Conservation (phyloP, 345 rosid species). For the Salix exigua region DNA sequence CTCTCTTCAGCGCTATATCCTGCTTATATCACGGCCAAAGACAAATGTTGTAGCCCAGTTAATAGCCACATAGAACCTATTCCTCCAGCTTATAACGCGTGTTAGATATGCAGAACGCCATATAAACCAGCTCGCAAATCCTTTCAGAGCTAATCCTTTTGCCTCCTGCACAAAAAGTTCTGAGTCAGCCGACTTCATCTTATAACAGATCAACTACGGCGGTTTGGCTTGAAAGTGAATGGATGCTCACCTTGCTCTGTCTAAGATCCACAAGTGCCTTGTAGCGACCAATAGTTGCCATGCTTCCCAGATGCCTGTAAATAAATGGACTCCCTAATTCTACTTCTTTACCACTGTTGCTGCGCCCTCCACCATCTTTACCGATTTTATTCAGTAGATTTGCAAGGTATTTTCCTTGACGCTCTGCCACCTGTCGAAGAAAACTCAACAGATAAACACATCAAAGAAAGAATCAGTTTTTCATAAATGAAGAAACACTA, state of each 20-base stretch:
- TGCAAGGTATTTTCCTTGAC: constrained; percentile 85
- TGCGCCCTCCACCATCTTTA: constrained; percentile 73
- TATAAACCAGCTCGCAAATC: constrained; percentile 79
- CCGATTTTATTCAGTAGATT: constrained; percentile 53
- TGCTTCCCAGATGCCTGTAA: constrained; percentile 91
- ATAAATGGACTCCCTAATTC: constrained; percentile 70
- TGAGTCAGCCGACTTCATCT: constrained; percentile 1
- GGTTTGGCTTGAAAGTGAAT: background rate
- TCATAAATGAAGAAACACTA: background rate
- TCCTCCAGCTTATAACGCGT: constrained; percentile 93
- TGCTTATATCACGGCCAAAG: constrained; percentile 84
- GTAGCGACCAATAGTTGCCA: constrained; percentile 89
- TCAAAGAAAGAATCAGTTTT: background rate
- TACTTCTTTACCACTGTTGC: constrained; percentile 49
- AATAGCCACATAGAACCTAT: constrained; percentile 79
- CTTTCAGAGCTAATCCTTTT: constrained; percentile 70
- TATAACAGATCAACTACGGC: constrained; percentile 1
- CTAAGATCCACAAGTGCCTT: constrained; percentile 93
- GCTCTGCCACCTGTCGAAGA: constrained; percentile 72
- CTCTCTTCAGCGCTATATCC: constrained; percentile 16
- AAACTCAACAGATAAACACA: background rate
- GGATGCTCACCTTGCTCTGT: constrained; percentile 69
- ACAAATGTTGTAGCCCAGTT: constrained; percentile 87
- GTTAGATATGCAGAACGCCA: constrained; percentile 99
- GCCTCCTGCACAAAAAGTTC: constrained; percentile 47